Evolutionary conservation across 148 eudicot species (phyloP).

Genomic region (Rhododendron henanense): DNA sequence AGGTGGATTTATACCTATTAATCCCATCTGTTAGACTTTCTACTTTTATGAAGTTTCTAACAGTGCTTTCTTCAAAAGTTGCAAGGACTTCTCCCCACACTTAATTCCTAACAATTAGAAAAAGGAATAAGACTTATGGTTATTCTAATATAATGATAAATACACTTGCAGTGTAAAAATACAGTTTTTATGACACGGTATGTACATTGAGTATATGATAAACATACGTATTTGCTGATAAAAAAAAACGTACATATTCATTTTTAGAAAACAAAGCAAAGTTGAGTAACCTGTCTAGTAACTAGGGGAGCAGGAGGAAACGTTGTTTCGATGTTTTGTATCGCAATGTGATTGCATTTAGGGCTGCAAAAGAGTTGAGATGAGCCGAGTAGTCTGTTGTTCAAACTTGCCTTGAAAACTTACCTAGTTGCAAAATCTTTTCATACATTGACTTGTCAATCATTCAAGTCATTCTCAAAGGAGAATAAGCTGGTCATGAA

Average conservation of each 20-base stretch:
- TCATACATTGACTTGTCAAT: background rate
- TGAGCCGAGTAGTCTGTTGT: background rate
- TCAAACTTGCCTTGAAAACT: background rate
- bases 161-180: background rate
- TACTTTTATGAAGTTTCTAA: background rate
- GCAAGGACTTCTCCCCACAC: background rate
- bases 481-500: background rate
- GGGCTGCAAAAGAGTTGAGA: slow-evolving; percentile 1
- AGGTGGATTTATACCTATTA: background rate
- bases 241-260: background rate
- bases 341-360: background rate
- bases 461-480: background rate
- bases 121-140: background rate
- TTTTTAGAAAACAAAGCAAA: background rate
- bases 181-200: background rate
- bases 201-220: background rate
- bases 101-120: background rate
- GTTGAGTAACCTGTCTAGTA: background rate
- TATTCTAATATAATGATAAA: background rate
- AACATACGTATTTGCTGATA: background rate
- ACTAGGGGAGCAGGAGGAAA: background rate
- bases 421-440: background rate
- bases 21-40: background rate
- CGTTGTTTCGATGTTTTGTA: background rate
- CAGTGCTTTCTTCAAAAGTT: background rate